Evolutionary conservation across 805 yeast genomes (phyloP), one percentile per base, ranked within the genome.

Genomic region (Pichia phayaonensis): DNA sequence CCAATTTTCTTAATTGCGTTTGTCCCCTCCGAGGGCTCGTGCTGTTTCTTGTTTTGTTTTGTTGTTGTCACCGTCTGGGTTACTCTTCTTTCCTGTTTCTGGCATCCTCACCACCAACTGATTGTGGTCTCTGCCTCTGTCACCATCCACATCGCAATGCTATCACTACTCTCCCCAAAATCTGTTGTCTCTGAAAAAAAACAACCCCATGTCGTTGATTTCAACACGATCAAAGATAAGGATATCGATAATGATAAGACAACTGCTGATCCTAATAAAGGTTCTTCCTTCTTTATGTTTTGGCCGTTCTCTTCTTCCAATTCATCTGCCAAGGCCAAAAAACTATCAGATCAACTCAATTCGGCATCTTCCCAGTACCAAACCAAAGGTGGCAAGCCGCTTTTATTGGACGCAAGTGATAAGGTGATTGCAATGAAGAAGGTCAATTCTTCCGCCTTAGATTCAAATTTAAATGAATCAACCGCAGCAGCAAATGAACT

Each of bases 351-450:
- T 1, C 21, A 20, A 20, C 21, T 21, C 2, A 10, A 39, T 21
- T 20, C 18, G 2, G 22, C 26, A 4, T 12, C 41, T 7, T 8
- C n/a, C n/a, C n/a, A 31, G 8, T 31, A 23, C 38, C 34, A 2
- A 12, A 29, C 5, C 13, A 29, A 29, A 13, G 34, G 34, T 29
- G 34, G 16, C 34, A 29, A 29, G 13, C 18, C 42, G 8, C 18
- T 34, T 15, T 22, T 42, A 16, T 24, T 34, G 11, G 45, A 29
- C 16, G n/a, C 44, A 18, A 24, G 8, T 21, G 41, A 34, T 21
- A 49, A 59, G 45, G 67, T 64, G 21, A 64, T 65, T 41, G 67
- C 67, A n/a, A 66, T 65, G 69, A 62, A 60, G 54, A 59, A 55
- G 45, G 44, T 61, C 24, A 53, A 54, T 29, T 31, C 41, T 11